Evolutionary conservation across 768 basidiomycete species (phyloP).

Genomic region (Auricularia sp.): DNA sequence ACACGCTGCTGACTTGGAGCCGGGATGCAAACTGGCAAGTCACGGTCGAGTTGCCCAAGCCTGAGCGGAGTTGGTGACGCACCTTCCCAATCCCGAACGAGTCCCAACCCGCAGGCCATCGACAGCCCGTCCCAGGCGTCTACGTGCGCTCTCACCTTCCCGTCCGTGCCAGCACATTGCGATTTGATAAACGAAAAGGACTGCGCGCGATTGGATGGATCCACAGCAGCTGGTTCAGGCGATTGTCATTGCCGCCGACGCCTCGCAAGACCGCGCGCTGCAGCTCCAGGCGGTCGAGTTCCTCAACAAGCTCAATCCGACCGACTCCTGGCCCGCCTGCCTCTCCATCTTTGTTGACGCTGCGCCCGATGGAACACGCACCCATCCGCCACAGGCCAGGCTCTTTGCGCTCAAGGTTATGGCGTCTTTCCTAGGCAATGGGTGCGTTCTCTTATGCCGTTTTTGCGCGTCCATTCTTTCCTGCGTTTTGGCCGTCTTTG

Average conservation of each 20-base stretch:
- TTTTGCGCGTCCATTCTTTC: not conserved
- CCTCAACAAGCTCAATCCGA: conserved; percentile 66
- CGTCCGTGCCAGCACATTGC: not conserved
- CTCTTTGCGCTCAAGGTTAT: conserved; percentile 74
- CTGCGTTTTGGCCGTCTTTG: not conserved
- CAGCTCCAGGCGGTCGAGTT: conserved; percentile 85
- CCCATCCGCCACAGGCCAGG: conserved; percentile 61
- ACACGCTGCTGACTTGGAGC: too few species aligned
- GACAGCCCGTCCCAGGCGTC: too few species aligned
- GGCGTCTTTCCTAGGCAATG: conserved; percentile 74
- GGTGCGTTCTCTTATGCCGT: conserved; percentile 40
- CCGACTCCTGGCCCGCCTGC: conserved; percentile 68
- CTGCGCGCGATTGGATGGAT: conserved; percentile 42
- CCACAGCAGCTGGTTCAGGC: conserved; percentile 74
- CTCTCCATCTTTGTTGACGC: conserved; percentile 62
- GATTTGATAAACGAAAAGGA: not conserved
- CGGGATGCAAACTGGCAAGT: too few species aligned
- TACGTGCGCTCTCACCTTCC: not conserved
- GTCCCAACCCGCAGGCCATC: too few species aligned
- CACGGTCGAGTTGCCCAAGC: too few species aligned
- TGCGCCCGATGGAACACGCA: conserved; percentile 49
- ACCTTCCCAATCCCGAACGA: too few species aligned
- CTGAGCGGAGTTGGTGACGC: too few species aligned
- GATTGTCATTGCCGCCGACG: conserved; percentile 81
- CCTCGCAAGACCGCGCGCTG: conserved; percentile 37